Evolutionary conservation across 768 basidiomycete genomes (phyloP).

Genomic region (Mycena filopes): DNA sequence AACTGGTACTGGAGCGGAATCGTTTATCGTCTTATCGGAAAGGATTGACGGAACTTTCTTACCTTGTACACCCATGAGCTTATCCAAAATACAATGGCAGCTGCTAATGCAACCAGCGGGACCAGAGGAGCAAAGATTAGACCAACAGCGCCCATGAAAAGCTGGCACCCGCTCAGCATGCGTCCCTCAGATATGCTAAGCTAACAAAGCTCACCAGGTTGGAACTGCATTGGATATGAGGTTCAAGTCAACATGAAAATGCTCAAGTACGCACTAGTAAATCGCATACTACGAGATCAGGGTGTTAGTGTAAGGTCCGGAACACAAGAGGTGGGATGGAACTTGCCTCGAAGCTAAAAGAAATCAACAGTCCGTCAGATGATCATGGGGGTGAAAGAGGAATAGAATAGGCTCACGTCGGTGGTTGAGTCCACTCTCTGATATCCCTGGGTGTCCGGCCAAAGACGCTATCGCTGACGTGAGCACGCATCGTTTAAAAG

Average conservation of each 20-base stretch:
- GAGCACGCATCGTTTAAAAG: neutral
- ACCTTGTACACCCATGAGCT: slow-evolving; percentile 77
- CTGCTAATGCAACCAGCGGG: slow-evolving; percentile 79
- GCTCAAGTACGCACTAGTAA: slow-evolving; percentile 64
- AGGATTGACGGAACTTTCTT: neutral
- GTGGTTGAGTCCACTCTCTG: slow-evolving; percentile 81
- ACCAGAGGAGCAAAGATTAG: slow-evolving; percentile 88
- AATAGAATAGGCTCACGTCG: too few relatives aligned
- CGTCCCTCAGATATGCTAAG: neutral
- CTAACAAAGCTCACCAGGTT: slow-evolving; percentile 41
- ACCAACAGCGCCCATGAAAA: slow-evolving; percentile 81
- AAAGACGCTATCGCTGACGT: slow-evolving; percentile 56
- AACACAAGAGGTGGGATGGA: too few relatives aligned
- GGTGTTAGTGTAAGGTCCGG: too few relatives aligned
- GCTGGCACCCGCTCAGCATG: slow-evolving; percentile 43
- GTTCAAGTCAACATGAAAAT: neutral
- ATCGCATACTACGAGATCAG: slow-evolving; percentile 81
- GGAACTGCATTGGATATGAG: slow-evolving; percentile 32
- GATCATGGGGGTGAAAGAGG: too few relatives aligned
- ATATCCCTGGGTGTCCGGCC: slow-evolving; percentile 84
- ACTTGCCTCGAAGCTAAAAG: too few relatives aligned
- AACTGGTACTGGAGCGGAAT: slow-evolving; percentile 65
- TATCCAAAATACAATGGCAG: slow-evolving; percentile 78
- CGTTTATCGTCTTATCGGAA: slow-evolving; percentile 3
- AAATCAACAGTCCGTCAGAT: too few relatives aligned